Evolutionary conservation across 331 rosid species (phyloP).

Genomic region (Malus hybrid): DNA sequence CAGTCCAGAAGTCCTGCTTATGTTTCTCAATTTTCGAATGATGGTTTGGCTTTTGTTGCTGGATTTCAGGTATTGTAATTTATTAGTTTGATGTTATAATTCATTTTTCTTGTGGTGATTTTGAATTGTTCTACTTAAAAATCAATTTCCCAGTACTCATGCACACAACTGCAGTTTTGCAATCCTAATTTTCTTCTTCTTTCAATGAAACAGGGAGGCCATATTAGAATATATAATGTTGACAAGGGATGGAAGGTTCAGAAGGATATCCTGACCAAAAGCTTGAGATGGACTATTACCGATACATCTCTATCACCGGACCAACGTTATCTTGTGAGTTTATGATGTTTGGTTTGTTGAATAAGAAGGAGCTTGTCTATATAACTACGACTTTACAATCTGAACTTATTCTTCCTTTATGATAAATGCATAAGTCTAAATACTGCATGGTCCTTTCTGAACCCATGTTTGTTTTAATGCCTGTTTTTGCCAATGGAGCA

Average conservation of each 20-base stretch:
- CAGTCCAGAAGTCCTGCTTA: conserved; percentile 66
- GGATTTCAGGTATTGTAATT: conserved; percentile 65
- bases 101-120: neutral
- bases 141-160: neutral
- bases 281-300: conserved; percentile 85
- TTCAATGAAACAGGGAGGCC: conserved; percentile 51
- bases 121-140: neutral
- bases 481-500: neutral
- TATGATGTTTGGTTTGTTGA: neutral
- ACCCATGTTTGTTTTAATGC: neutral
- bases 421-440: neutral
- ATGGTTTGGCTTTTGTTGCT: conserved; percentile 78
- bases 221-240: conserved; percentile 74
- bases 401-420: neutral
- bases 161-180: neutral
- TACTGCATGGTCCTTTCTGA: no score
- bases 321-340: conserved; percentile 71
- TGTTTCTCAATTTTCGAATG: conserved; percentile 84
- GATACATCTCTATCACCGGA: conserved; percentile 88
- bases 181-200: neutral
- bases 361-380: neutral
- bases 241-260: conserved; percentile 70
- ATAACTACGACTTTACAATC: neutral
- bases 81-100: neutral
- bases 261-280: conserved; percentile 74